These are phyloP conservation scores for Acephala macrosclerotiorum DNA, from an alignment of 2,329 filamentous ascomycete genomes.

Conservation along the genomic window DNA sequence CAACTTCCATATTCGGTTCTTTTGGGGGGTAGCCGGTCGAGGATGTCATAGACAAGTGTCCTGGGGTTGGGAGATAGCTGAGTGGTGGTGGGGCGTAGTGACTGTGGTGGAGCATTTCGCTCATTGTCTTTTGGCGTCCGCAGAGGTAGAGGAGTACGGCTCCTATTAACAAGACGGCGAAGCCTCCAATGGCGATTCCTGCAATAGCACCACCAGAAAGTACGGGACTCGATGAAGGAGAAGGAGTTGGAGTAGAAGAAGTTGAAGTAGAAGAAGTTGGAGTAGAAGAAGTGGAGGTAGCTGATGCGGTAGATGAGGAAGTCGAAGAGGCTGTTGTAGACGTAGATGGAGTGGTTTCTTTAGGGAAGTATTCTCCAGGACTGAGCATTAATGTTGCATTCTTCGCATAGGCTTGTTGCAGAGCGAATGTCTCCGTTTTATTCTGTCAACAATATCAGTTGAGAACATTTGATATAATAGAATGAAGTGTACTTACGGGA, in stretches of 20 bases:
- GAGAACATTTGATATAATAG: background rate
- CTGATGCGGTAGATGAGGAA: conserved; percentile 18
- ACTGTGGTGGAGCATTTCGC: conserved; percentile 32
- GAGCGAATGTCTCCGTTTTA: conserved; percentile 34
- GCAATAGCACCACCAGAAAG: conserved; percentile 37
- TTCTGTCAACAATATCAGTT: conserved; percentile 27
- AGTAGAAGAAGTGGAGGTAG: conserved; percentile 11
- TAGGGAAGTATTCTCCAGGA: conserved; percentile 36
- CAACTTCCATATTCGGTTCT: conserved; percentile 16
- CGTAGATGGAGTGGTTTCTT: conserved; percentile 26
- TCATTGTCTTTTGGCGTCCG: conserved; percentile 35
- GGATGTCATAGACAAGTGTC: conserved; percentile 26
- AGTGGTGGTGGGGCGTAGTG: conserved; percentile 18
- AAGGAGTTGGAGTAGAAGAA: too few species aligned
- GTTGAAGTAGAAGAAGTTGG: conserved; percentile 13
- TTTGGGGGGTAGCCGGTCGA: conserved; percentile 22
- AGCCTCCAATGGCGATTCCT: conserved; percentile 37
- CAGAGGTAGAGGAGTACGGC: conserved; percentile 36
- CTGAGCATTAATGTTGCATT: conserved; percentile 33
- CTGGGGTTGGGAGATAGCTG: conserved; percentile 15
- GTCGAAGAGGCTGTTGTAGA: conserved; percentile 26
- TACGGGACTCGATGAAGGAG: conserved; percentile 7
- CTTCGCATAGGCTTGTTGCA: conserved; percentile 32
- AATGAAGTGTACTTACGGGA: conserved; percentile 58
- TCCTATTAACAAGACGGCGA: conserved; percentile 31